phyloP scores from a whole-genome alignment of 176 grass and related monocot species.

The Zea luxurians region DNA sequence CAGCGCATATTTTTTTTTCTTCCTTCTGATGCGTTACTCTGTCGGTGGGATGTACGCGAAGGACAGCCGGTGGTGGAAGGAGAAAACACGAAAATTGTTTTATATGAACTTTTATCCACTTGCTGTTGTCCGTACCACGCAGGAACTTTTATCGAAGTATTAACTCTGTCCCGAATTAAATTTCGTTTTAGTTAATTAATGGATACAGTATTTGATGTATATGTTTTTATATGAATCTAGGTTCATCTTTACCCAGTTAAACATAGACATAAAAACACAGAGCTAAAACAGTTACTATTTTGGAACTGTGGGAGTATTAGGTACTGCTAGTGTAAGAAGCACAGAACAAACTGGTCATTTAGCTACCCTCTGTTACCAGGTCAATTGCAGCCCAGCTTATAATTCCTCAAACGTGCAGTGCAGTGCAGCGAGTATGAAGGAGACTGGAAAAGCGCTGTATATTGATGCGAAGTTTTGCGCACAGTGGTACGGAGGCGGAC shows the following conservation, averaged over 20 bases:
- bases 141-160: too few relatives aligned
- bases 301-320: too few relatives aligned
- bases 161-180: too few relatives aligned
- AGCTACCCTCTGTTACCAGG: slow-evolving; percentile 1
- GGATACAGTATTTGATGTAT: too few relatives aligned
- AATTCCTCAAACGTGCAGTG: too few relatives aligned
- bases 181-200: too few relatives aligned
- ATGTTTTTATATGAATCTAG: too few relatives aligned
- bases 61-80: background rate
- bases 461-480: background rate
- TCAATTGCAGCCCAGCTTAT: background rate
- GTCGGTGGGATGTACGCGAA: background rate
- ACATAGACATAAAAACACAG: too few relatives aligned
- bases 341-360: background rate
- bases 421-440: background rate
- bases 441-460: background rate
- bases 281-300: too few relatives aligned
- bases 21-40: background rate
- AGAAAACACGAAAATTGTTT: background rate
- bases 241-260: too few relatives aligned
- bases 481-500: background rate
- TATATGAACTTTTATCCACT: too few relatives aligned
- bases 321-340: background rate
- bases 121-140: background rate
- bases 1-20: background rate